Conservation (phyloP, 345 rosid genomes). For the Rhodomyrtus tomentosa region DNA sequence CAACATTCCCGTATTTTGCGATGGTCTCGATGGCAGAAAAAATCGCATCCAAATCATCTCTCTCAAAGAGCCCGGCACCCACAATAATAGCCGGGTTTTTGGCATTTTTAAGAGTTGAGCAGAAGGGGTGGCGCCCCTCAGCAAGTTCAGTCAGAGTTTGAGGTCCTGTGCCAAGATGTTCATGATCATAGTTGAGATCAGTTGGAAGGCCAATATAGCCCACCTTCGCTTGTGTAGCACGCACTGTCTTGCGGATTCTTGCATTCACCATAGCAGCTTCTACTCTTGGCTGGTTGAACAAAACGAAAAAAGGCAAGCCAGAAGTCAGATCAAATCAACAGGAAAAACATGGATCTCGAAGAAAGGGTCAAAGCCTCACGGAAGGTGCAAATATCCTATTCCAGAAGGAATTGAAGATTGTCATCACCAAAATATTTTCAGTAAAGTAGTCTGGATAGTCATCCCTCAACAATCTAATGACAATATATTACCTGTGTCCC, state of each 20-base stretch:
- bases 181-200: constrained; percentile 69
- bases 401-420: not conserved
- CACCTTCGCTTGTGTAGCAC: constrained; percentile 76
- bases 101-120: constrained; percentile 50
- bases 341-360: constrained; percentile 1
- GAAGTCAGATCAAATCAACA: not conserved
- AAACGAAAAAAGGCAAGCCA: not conserved
- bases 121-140: constrained; percentile 71
- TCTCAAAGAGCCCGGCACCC: constrained; percentile 82
- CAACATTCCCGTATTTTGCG: constrained; percentile 54
- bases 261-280: constrained; percentile 99
- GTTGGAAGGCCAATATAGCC: constrained; percentile 76
- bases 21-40: constrained; percentile 66
- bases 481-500: constrained; percentile 69
- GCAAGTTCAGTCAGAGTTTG: constrained; percentile 69
- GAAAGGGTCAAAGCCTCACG: not conserved
- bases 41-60: constrained; percentile 69
- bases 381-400: not conserved
- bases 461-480: not conserved
- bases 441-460: not conserved
- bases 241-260: constrained; percentile 82
- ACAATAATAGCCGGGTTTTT: constrained; percentile 87
- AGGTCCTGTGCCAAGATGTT: constrained; percentile 91
- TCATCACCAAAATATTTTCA: not conserved
- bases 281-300: constrained; percentile 57